Base-by-base conservation (phyloP, 805 yeast species). In the Saccharomycopsis babjevae region DNA sequence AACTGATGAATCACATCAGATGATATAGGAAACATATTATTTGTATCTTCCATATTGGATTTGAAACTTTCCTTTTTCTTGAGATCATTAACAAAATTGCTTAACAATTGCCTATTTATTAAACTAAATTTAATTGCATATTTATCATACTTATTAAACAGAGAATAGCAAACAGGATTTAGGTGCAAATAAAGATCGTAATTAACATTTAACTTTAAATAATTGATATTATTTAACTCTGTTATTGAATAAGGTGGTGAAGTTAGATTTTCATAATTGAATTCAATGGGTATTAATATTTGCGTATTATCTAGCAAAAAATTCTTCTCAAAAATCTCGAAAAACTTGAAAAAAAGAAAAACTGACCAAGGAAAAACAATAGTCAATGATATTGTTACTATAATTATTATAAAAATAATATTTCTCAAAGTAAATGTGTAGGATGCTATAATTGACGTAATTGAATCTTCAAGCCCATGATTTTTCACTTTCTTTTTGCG, bases 361-460 rank as follows among this genome's bases (percentile, higher is more conserved):
- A 58, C 36, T 4, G 65, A 62, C 65, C 65, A 62, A 5, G 65
- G 65, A 15, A 62, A 46, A 16, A 62, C 57, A 8, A 59, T 18
- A 7, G 57, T 11, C 28, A 57, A n/a, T 10, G 43, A 30, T 7
- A 54, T 38, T 22, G 50, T 32, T 11, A 34, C 2, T 15, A 61
- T 20, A 15, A 57, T 34, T 5, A n/a, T 56, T 28, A 46, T n/a
- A 15, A 36, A 40, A 18, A 39, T 22, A 22, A 39, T n/a, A 40
- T 16, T 39, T 25, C 50, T 39, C n/a, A 39, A 20, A 38, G 43
- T 55, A 28, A 46, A 46, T 11, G 52, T 25, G 10, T 46, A 46
- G 10, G 52, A 46, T 22, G 52, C 22, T 46, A 46, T 20, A 10
- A 46, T 46, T 3, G 52, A 46, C n/a, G 52, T 46, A 1, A 46